These are phyloP conservation scores for Gymnopilus dilepis DNA, from an alignment of 768 basidiomycete genomes.

Conservation along the genomic window DNA sequence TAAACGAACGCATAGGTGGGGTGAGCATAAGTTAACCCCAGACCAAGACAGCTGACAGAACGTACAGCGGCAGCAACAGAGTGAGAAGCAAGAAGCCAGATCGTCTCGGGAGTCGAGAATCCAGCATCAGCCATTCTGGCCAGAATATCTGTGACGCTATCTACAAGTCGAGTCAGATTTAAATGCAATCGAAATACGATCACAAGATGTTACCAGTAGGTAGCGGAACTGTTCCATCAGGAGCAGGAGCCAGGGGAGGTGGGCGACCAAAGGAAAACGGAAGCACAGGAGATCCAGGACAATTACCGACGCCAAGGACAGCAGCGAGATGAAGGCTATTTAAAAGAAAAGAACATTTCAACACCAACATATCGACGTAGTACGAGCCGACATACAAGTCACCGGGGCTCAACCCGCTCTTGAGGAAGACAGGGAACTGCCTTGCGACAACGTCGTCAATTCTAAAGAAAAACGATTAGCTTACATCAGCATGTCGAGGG, in stretches of 20 bases:
- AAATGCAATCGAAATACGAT: not conserved
- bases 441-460: conserved; percentile 21
- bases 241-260: not conserved
- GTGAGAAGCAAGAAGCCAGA: conserved; percentile 4
- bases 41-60: not conserved
- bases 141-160: conserved; percentile 12
- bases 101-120: not conserved
- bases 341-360: too few species aligned
- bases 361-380: not conserved
- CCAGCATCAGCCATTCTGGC: conserved; percentile 5
- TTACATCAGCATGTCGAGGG: not conserved
- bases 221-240: not conserved
- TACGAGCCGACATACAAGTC: not conserved
- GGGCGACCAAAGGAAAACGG: conserved; percentile 3
- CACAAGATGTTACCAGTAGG: not conserved
- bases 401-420: conserved; percentile 15
- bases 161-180: not conserved
- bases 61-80: conserved; percentile 7
- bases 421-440: conserved; percentile 22
- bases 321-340: conserved; percentile 3
- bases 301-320: not conserved
- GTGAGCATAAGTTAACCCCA: not conserved
- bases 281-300: not conserved
- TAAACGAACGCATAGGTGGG: not conserved
- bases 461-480: not conserved